Evolutionary conservation across 164 flowering plant genomes (phyloP).

Genomic region (Kalanchoe fedtschenkoi): DNA sequence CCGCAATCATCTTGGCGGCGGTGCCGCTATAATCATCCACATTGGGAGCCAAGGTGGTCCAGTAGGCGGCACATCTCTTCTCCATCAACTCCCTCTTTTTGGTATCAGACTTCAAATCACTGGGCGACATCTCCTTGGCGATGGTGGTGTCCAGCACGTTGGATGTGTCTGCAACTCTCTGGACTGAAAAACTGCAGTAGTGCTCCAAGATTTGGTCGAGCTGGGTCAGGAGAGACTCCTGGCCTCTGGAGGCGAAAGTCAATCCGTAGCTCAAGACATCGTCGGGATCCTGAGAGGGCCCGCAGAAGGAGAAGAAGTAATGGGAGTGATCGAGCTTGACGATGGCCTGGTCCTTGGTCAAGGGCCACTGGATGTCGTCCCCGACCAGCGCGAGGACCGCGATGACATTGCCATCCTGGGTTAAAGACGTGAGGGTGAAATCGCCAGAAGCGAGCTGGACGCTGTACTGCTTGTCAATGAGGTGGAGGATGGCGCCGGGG

Average conservation of each 20-base stretch:
- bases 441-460: slow-evolving; percentile 77
- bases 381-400: slow-evolving; percentile 67
- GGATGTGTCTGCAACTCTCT: slow-evolving; percentile 26
- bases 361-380: slow-evolving; percentile 80
- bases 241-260: slow-evolving; percentile 76
- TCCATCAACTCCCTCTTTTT: slow-evolving; percentile 52
- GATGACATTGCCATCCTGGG: slow-evolving; percentile 42
- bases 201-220: slow-evolving; percentile 50
- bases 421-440: slow-evolving; percentile 34
- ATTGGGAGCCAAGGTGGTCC: slow-evolving; percentile 95
- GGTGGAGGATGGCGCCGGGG: slow-evolving; percentile 63
- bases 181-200: slow-evolving; percentile 53
- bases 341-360: slow-evolving; percentile 61
- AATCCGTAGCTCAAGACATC: slow-evolving; percentile 59
- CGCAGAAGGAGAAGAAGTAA: slow-evolving; percentile 65
- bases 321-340: slow-evolving; percentile 76
- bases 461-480: slow-evolving; percentile 63
- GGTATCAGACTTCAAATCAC: slow-evolving; percentile 32
- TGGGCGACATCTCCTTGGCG: slow-evolving; percentile 44
- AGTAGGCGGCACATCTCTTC: slow-evolving; percentile 64
- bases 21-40: slow-evolving; percentile 89
- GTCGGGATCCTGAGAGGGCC: background rate
- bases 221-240: slow-evolving; percentile 35
- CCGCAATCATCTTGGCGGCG: slow-evolving; percentile 58
- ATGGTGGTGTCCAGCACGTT: slow-evolving; percentile 20